phyloP scores from a whole-genome alignment of 176 grass and related monocot species.

The Elymus sibiricus region DNA sequence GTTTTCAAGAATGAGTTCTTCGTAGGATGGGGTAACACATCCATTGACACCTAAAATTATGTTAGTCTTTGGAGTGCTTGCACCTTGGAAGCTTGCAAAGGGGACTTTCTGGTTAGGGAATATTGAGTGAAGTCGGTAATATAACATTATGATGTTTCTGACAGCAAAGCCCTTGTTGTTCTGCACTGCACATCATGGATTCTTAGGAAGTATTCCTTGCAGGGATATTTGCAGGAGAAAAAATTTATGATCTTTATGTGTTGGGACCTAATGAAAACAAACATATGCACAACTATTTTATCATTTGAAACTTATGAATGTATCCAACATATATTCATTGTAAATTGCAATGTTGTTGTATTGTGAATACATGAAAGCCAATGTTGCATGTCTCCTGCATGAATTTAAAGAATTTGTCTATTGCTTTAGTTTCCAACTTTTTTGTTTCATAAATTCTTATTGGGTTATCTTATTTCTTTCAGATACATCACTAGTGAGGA shows the following conservation, averaged over 20 bases:
- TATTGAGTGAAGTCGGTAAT: neutral
- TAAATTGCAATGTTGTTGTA: no score
- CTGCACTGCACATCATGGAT: no score
- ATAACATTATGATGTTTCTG: neutral
- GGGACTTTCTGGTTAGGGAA: neutral
- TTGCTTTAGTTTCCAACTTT: neutral
- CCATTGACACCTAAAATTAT: neutral
- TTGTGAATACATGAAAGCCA: no score
- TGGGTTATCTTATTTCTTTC: neutral
- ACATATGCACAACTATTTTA: neutral
- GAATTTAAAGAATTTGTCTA: no score
- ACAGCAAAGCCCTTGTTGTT: no score
- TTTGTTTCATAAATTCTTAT: slow-evolving; percentile 3
- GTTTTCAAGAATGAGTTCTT: slow-evolving; percentile 64
- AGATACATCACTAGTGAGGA: slow-evolving; percentile 27
- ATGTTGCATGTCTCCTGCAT: no score
- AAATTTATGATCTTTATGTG: no score
- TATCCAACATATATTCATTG: neutral
- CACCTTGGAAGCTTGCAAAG: slow-evolving; percentile 2
- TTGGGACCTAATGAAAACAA: neutral
- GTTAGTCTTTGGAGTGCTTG: neutral
- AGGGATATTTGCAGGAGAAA: no score
- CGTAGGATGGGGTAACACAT: slow-evolving; percentile 59
- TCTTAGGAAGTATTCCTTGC: no score
- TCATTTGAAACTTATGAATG: neutral